These are phyloP conservation scores for Phytopythium litorale DNA, from an alignment of 352 stramenopile genomes.

Conservation along the genomic window DNA sequence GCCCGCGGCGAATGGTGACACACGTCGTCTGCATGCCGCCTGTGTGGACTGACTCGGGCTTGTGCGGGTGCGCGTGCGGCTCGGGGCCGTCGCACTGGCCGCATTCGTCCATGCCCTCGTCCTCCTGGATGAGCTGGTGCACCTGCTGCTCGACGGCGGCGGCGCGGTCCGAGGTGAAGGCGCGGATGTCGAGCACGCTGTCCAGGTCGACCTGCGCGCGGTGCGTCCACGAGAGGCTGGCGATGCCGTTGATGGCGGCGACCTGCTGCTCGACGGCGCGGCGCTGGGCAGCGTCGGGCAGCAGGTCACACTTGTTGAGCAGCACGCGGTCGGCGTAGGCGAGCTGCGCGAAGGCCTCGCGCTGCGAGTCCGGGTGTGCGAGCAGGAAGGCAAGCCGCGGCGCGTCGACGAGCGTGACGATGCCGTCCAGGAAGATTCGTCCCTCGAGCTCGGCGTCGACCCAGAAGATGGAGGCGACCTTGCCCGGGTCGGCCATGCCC, in stretches of 20 bases:
- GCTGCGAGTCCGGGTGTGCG: constrained; percentile 32
- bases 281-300: constrained; percentile 52
- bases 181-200: constrained; percentile 74
- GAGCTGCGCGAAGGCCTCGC: constrained; percentile 94
- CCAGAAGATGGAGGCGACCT: constrained; percentile 96
- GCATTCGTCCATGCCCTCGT: constrained; percentile 9
- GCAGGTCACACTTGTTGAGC: constrained; percentile 98
- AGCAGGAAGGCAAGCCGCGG: constrained; percentile 90
- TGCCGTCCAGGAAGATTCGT: constrained; percentile 90
- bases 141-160: constrained; percentile 54
- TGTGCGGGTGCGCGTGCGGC: constrained; percentile 4
- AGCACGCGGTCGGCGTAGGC: constrained; percentile 98
- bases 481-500: constrained; percentile 91
- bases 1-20: constrained; percentile 35
- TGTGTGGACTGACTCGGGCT: constrained; percentile 32
- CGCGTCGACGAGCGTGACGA: constrained; percentile 97
- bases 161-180: constrained; percentile 67
- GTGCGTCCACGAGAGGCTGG: constrained; percentile 60
- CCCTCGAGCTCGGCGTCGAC: constrained; percentile 91
- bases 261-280: constrained; percentile 39
- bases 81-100: constrained; percentile 11
- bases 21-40: constrained; percentile 72
- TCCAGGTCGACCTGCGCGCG: constrained; percentile 52
- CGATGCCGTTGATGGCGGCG: constrained; percentile 59
- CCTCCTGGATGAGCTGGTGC: constrained; percentile 11